Percentiles rank a stretch among this genome's conserved stretches.
phyloP scores from a whole-genome alignment of 2,329 filamentous ascomycete genomes.

The Fusarium siculi region DNA sequence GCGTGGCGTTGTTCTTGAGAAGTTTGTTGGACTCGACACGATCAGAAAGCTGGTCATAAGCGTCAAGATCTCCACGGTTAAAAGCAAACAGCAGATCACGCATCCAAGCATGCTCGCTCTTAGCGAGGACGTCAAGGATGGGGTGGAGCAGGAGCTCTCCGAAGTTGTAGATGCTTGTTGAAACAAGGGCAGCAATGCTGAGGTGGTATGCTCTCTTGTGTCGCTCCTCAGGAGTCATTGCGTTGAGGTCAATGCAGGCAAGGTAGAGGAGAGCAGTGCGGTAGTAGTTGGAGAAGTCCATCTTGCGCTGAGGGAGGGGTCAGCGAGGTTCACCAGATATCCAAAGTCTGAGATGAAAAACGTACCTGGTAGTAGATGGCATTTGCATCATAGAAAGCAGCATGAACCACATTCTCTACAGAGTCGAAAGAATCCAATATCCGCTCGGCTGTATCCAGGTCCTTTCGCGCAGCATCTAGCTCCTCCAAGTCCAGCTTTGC shows the following conservation, averaged over 20 bases:
- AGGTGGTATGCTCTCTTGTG: conserved; percentile 90
- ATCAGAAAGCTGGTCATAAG: conserved; percentile 84
- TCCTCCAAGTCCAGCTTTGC: conserved; percentile 86
- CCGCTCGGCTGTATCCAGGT: conserved; percentile 86
- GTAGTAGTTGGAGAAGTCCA: conserved; percentile 97
- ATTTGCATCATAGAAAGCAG: conserved; percentile 94
- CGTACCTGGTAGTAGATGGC: conserved; percentile 89
- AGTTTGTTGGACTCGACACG: conserved; percentile 85
- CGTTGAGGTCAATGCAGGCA: conserved; percentile 87
- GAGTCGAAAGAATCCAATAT: conserved; percentile 93
- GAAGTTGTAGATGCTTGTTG: conserved; percentile 98
- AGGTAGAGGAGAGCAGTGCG: conserved; percentile 97
- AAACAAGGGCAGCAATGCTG: conserved; percentile 90
- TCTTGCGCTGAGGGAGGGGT: conserved; percentile 64
- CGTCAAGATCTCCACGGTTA: conserved; percentile 91
- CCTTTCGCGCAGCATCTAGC: conserved; percentile 83
- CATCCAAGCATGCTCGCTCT: conserved; percentile 82
- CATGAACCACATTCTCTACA: conserved; percentile 94
- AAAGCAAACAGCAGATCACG: conserved; percentile 97
- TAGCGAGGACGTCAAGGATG: conserved; percentile 83
- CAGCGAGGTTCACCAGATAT: conserved; percentile 49
- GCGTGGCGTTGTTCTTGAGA: conserved; percentile 80
- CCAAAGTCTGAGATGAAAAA: neutral
- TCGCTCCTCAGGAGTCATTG: conserved; percentile 79
- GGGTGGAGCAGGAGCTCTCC: conserved; percentile 98